Evolutionary conservation across 139 green algal genomes (phyloP).

Genomic region (Chlorella sp.): DNA sequence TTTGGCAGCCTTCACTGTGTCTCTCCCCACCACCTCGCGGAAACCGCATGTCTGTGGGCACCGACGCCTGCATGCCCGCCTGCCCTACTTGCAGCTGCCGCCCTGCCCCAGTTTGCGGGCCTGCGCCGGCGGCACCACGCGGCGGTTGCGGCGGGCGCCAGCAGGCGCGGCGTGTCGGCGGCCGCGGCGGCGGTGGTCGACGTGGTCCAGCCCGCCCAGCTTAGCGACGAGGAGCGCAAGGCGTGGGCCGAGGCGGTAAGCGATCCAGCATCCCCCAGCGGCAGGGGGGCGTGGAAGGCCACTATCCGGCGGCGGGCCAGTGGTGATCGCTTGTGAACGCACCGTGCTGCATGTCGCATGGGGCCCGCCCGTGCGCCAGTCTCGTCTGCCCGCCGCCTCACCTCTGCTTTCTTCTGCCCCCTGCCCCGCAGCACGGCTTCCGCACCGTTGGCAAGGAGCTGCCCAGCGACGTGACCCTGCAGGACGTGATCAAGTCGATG

Average conservation of each 20-base stretch:
- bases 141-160: too few relatives aligned
- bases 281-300: too few relatives aligned
- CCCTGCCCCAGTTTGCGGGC: too few relatives aligned
- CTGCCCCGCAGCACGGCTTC: not conserved
- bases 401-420: not conserved
- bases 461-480: slow-evolving; percentile 78
- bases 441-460: slow-evolving; percentile 51
- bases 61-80: too few relatives aligned
- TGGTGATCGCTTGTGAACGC: not conserved
- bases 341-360: not conserved
- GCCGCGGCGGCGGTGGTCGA: too few relatives aligned
- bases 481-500: slow-evolving; percentile 83
- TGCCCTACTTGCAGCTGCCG: too few relatives aligned
- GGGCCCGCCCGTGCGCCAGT: not conserved
- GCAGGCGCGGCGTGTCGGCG: too few relatives aligned
- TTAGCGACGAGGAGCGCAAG: slow-evolving; percentile 11
- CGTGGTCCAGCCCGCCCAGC: not conserved
- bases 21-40: too few relatives aligned
- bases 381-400: not conserved
- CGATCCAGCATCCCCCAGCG: too few relatives aligned
- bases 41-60: too few relatives aligned
- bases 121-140: too few relatives aligned
- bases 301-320: not conserved
- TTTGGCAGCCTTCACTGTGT: too few relatives aligned
- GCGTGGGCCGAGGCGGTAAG: slow-evolving; percentile 18